Evolutionary conservation across 768 basidiomycete genomes (phyloP).

Genomic region (Rhizopogon vulgaris): DNA sequence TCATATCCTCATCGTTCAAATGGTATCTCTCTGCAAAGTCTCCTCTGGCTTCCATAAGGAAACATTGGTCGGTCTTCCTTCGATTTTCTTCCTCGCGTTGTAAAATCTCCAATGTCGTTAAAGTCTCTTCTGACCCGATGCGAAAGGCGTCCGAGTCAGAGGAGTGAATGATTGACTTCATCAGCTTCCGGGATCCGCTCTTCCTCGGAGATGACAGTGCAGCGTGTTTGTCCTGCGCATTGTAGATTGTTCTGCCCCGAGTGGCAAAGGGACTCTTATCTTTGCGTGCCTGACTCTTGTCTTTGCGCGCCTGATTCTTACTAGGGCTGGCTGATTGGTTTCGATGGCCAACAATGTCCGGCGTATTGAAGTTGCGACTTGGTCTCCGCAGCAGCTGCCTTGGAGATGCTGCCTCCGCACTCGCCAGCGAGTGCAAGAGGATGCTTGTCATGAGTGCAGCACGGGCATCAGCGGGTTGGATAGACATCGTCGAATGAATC

Average conservation of each 20-base stretch:
- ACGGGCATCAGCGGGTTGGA: conserved; percentile 29
- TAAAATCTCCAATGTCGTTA: conserved; percentile 6
- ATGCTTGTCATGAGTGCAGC: conserved; percentile 26
- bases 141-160: not conserved
- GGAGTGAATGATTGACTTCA: not conserved
- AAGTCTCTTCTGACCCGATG: not conserved
- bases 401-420: not conserved
- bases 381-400: conserved; percentile 1
- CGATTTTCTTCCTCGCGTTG: conserved; percentile 13
- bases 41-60: conserved; percentile 5
- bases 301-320: not conserved
- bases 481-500: conserved; percentile 10
- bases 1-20: not conserved
- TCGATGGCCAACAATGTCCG: not conserved
- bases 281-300: not conserved
- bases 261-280: conserved; percentile 2
- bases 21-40: not conserved
- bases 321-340: not conserved
- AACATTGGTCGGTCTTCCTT: not conserved
- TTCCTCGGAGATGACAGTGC: not conserved
- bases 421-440: conserved; percentile 20
- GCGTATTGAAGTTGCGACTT: conserved; percentile 4
- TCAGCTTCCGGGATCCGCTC: not conserved
- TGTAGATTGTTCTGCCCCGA: conserved; percentile 27
- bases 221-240: not conserved